A percentile compares a stretch with the other conserved stretches of the same genome.
phyloP scores from a whole-genome alignment of 139 green algal genomes.

The Prasinococcaceae sp. region DNA sequence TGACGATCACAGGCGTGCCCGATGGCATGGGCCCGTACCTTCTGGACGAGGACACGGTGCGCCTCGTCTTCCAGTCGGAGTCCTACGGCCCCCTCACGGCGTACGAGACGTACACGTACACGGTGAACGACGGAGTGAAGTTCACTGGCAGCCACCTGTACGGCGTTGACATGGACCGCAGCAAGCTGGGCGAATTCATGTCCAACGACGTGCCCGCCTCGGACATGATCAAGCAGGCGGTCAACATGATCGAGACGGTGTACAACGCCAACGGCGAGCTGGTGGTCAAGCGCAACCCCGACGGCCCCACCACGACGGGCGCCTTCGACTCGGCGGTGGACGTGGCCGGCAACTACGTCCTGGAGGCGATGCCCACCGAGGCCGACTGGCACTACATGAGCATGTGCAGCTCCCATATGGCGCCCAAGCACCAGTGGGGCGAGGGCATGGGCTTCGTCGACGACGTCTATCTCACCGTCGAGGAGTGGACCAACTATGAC shows the following conservation, averaged over 20 bases:
- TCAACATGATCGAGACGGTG: constrained; percentile 1
- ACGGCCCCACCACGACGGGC: background rate
- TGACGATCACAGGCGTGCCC: constrained; percentile 1
- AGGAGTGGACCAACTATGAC: constrained; percentile 5
- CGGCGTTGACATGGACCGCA: constrained; percentile 4
- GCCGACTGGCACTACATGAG: background rate
- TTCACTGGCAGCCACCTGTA: constrained; percentile 6
- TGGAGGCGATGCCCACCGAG: background rate
- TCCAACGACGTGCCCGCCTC: background rate
- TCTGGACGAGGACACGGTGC: constrained; percentile 1
- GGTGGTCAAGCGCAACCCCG: background rate
- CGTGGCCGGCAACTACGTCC: background rate
- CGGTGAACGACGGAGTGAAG: background rate
- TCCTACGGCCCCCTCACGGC: constrained; percentile 9
- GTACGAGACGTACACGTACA: background rate
- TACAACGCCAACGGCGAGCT: constrained; percentile 9
- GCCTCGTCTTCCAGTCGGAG: constrained; percentile 9
- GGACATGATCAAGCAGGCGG: background rate
- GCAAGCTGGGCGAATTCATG: constrained; percentile 1
- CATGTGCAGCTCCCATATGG: constrained; percentile 10
- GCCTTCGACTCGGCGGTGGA: background rate
- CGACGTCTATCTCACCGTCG: constrained; percentile 5
- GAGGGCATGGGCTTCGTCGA: constrained; percentile 1
- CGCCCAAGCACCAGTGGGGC: constrained; percentile 3
- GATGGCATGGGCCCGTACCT: constrained; percentile 4